These are phyloP conservation scores for Hansenula lynferdii DNA, from an alignment of 1,139 yeast genomes.

Conservation along the genomic window DNA sequence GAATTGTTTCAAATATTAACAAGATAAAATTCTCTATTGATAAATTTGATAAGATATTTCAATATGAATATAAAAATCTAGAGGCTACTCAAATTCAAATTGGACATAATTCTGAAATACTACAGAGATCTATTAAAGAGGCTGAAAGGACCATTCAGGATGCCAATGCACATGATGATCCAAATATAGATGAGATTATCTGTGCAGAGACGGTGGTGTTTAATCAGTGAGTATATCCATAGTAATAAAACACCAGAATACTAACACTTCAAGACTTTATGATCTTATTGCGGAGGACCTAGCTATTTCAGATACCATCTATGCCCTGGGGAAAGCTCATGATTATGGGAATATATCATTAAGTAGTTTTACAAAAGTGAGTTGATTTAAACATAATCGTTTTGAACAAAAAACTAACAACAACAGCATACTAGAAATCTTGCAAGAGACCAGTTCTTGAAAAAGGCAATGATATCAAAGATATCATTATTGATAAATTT, in stretches of 20 bases:
- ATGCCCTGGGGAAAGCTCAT: constrained; percentile 55
- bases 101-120: constrained; percentile 26
- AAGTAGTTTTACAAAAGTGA: constrained; percentile 53
- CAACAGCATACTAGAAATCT: constrained; percentile 55
- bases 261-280: constrained; percentile 35
- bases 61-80: constrained; percentile 27
- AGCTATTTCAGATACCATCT: constrained; percentile 66
- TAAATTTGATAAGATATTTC: constrained; percentile 25
- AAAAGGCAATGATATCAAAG: constrained; percentile 36
- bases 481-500: constrained; percentile 22
- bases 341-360: constrained; percentile 40
- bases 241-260: constrained; percentile 26
- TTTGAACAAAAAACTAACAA: too few species aligned
- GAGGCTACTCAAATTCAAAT: constrained; percentile 23
- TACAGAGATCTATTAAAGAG: constrained; percentile 26
- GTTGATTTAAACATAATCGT: too few species aligned
- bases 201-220: constrained; percentile 42
- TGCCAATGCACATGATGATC: constrained; percentile 21
- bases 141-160: constrained; percentile 21
- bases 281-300: constrained; percentile 60
- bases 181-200: constrained; percentile 36
- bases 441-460: constrained; percentile 70
- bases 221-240: constrained; percentile 29
- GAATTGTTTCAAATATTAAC: constrained; percentile 30
- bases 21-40: constrained; percentile 24